Percentiles rank a stretch among this genome's conserved stretches.
phyloP scores from a whole-genome alignment of 805 yeast species.

The Debaryomyces hansenii region DNA sequence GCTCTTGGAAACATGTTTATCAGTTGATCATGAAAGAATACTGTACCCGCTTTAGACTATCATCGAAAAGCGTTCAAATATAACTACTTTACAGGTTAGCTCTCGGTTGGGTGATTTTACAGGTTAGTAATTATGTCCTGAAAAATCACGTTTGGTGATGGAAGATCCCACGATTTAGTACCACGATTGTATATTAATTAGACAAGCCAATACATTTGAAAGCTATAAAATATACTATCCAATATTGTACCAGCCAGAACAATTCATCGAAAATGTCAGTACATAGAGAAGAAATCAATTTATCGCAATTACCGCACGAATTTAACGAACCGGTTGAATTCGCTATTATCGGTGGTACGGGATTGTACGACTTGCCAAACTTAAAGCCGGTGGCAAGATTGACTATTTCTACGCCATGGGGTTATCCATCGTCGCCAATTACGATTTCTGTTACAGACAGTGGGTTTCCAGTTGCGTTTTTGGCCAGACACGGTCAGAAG shows the following conservation, averaged over 20 bases:
- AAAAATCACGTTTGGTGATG: not conserved
- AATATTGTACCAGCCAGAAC: no score
- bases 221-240: no score
- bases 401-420: conserved; percentile 93
- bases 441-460: conserved; percentile 76
- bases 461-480: conserved; percentile 87
- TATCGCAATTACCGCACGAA: conserved; percentile 44
- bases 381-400: conserved; percentile 83
- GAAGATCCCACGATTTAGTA: not conserved
- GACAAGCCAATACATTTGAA: no score
- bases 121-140: not conserved
- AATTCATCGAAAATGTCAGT: conserved; percentile 25
- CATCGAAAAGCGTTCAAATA: no score
- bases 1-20: not conserved
- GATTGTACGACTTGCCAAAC: conserved; percentile 84
- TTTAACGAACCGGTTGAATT: conserved; percentile 69
- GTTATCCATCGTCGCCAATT: conserved; percentile 90
- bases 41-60: no score
- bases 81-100: not conserved
- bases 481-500: conserved; percentile 91
- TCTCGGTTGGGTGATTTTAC: not conserved
- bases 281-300: conserved; percentile 32
- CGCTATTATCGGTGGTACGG: conserved; percentile 97
- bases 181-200: no score
- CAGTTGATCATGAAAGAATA: no score